Evolutionary conservation across 345 rosid species (phyloP).

Genomic region (Salix viminalis): DNA sequence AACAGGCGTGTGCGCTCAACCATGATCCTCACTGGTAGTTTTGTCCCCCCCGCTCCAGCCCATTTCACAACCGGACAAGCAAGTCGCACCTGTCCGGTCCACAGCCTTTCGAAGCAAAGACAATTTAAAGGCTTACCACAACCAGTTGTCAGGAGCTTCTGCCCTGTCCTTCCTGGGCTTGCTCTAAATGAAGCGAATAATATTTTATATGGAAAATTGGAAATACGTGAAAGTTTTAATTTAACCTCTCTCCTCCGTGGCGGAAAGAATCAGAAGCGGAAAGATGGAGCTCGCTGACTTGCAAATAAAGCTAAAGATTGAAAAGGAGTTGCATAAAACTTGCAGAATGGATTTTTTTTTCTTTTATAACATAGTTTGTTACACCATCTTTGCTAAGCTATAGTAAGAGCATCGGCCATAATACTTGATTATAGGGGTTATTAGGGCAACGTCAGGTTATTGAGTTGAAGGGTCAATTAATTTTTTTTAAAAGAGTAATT

Average conservation of each 20-base stretch:
- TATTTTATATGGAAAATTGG: too few species aligned
- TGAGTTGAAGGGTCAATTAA: too few species aligned
- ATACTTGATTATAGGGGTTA: too few species aligned
- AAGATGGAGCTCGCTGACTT: not conserved
- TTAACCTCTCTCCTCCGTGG: not conserved
- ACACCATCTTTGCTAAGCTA: not conserved
- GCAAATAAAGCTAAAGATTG: not conserved
- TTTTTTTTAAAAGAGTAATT: too few species aligned
- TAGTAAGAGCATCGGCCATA: too few species aligned
- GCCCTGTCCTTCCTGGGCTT: not conserved
- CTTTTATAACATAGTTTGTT: not conserved
- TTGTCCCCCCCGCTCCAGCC: not conserved
- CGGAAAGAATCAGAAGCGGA: not conserved
- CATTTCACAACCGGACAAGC: not conserved
- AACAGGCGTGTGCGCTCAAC: not conserved
- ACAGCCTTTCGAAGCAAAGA: not conserved
- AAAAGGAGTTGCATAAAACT: not conserved
- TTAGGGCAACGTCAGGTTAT: too few species aligned
- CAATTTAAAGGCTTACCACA: not conserved
- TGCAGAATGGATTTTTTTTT: not conserved
- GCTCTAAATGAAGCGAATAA: not conserved
- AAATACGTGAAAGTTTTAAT: not conserved
- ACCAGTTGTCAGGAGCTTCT: not conserved
- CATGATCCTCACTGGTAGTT: not conserved
- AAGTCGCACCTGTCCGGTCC: not conserved